phyloP scores from a whole-genome alignment of 257 asterid genomes.

The Parsonsia alboflavescens region DNA sequence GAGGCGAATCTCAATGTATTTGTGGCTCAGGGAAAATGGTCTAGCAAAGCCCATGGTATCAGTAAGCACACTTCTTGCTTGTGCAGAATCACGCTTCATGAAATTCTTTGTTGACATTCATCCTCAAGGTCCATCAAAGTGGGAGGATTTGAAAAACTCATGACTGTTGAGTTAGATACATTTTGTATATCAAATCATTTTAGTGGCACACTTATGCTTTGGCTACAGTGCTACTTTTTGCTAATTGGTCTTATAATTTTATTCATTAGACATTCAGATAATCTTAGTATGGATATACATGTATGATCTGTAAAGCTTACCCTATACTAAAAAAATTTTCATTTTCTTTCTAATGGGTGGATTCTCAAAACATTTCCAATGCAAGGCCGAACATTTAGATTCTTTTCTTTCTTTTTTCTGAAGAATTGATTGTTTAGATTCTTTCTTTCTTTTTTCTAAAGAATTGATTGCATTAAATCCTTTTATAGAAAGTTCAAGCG shows the following conservation, averaged over 20 bases:
- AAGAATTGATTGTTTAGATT: not conserved
- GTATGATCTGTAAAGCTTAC: not conserved
- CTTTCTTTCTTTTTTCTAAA: not conserved
- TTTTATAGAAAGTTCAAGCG: not conserved
- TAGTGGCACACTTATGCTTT: too few relatives aligned
- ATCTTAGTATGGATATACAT: not conserved
- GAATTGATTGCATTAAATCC: not conserved
- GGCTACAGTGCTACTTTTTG: too few relatives aligned
- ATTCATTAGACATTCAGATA: not conserved
- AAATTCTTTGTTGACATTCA: conserved; percentile 67
- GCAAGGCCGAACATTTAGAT: not conserved
- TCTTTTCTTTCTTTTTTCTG: not conserved
- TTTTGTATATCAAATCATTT: not conserved
- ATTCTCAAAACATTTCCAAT: not conserved
- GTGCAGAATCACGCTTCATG: conserved; percentile 59
- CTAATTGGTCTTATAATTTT: not conserved
- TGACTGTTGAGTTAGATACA: conserved; percentile 20
- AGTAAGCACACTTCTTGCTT: conserved; percentile 66
- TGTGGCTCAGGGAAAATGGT: conserved; percentile 74
- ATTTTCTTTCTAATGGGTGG: not conserved
- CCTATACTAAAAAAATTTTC: not conserved
- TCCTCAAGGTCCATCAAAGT: conserved; percentile 71
- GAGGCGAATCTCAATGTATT: conserved; percentile 64
- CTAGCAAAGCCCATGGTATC: conserved; percentile 68
- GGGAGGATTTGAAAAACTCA: conserved; percentile 52